These are phyloP conservation scores for Nigrospora osmanthi DNA, from an alignment of 2,329 filamentous ascomycete species.

Conservation along the genomic window DNA sequence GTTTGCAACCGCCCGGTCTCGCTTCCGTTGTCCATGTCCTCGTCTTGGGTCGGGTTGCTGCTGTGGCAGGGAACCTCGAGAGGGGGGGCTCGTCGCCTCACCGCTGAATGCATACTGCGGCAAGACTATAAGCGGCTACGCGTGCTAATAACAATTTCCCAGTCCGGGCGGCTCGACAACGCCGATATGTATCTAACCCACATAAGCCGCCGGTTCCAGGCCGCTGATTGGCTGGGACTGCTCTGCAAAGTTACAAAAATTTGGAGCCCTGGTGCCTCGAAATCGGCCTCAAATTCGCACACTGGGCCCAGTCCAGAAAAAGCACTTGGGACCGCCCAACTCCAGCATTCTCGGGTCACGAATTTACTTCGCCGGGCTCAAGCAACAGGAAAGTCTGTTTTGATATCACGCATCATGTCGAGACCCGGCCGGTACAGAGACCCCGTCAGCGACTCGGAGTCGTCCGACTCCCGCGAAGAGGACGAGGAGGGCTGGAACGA, in stretches of 20 bases:
- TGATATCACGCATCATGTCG: background rate
- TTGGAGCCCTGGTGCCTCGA: background rate
- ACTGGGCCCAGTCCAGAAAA: background rate
- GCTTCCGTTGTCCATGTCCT: too few species aligned
- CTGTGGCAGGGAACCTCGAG: too few species aligned
- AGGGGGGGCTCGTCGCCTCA: too few species aligned
- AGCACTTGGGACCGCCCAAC: background rate
- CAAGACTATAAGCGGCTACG: too few species aligned
- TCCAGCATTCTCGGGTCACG: background rate
- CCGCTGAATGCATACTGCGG: too few species aligned
- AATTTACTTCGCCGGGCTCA: too few species aligned
- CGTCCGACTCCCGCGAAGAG: slow-evolving; percentile 26
- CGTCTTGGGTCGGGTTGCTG: too few species aligned
- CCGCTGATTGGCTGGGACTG: too few species aligned
- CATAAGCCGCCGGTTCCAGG: too few species aligned
- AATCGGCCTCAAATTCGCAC: background rate
- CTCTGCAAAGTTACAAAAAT: too few species aligned
- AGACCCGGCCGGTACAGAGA: slow-evolving; percentile 6
- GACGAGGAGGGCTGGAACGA: slow-evolving; percentile 45
- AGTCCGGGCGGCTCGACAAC: background rate
- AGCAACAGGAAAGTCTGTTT: background rate
- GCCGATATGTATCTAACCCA: too few species aligned
- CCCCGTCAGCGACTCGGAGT: slow-evolving; percentile 24
- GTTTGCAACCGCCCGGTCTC: too few species aligned
- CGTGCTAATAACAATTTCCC: background rate